phyloP scores from a whole-genome alignment of 345 rosid genomes.

The Xanthoceras sorbifolium region DNA sequence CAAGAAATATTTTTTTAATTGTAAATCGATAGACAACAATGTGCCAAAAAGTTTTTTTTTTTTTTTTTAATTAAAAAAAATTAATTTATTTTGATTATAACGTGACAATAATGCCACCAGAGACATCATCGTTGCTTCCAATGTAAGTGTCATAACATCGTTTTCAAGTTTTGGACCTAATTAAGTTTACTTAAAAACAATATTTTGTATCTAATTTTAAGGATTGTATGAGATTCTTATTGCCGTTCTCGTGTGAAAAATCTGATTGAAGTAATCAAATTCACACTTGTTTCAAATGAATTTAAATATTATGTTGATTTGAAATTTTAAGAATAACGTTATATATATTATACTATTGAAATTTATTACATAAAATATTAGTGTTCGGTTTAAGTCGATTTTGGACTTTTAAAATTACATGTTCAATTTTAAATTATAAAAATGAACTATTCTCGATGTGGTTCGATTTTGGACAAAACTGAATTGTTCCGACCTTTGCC shows the following conservation, averaged over 20 bases:
- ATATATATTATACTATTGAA: no score
- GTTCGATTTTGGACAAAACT: no score
- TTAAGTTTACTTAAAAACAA: not conserved
- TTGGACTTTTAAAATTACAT: no score
- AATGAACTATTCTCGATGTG: no score
- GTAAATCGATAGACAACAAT: not conserved
- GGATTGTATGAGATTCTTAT: not conserved
- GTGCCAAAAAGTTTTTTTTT: not conserved
- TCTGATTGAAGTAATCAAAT: not conserved
- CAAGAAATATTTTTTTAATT: not conserved
- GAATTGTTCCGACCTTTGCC: no score
- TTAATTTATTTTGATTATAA: not conserved
- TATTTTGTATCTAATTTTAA: not conserved
- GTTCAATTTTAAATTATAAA: no score
- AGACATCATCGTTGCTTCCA: not conserved
- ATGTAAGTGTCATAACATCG: not conserved
- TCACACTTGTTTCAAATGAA: not conserved
- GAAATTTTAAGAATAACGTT: no score
- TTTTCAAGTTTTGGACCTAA: not conserved
- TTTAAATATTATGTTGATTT: no score
- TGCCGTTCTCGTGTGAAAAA: not conserved
- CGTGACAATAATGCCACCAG: not conserved
- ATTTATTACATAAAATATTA: no score
- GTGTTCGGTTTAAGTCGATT: no score
- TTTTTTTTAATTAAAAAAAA: no score